These are phyloP conservation scores for Fusarium sp. DNA, from an alignment of 2,329 filamentous ascomycete species.

Conservation along the genomic window DNA sequence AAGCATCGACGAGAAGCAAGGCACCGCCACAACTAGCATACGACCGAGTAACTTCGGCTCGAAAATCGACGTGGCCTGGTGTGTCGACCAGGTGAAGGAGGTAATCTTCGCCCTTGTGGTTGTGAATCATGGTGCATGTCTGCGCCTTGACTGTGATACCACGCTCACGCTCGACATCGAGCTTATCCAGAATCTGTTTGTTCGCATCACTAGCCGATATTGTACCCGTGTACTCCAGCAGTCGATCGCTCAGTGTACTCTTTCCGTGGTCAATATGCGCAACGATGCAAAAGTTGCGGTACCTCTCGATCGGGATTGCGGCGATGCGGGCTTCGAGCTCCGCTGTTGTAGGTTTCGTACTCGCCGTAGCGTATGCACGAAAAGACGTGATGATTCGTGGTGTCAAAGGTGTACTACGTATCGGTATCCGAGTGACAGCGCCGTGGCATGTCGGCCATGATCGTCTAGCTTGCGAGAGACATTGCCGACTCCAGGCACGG, in stretches of 20 bases:
- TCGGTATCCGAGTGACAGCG: slow-evolving; percentile 15
- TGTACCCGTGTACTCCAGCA: slow-evolving; percentile 94
- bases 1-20: slow-evolving; percentile 92
- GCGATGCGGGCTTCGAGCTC: slow-evolving; percentile 70
- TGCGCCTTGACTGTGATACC: slow-evolving; percentile 99
- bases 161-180: slow-evolving; percentile 95
- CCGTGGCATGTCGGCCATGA: slow-evolving; percentile 34
- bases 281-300: slow-evolving; percentile 98
- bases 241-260: slow-evolving; percentile 91
- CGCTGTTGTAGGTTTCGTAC: slow-evolving; percentile 52
- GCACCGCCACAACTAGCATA: slow-evolving; percentile 98
- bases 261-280: slow-evolving; percentile 99
- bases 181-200: slow-evolving; percentile 96
- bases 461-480: slow-evolving; percentile 46
- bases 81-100: slow-evolving; percentile 96
- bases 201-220: slow-evolving; percentile 86
- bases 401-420: neutral
- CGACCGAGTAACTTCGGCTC: slow-evolving; percentile 93
- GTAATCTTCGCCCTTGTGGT: slow-evolving; percentile 87
- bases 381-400: slow-evolving; percentile 2
- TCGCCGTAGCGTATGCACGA: slow-evolving; percentile 27
- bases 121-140: slow-evolving; percentile 98
- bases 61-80: slow-evolving; percentile 97
- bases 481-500: slow-evolving; percentile 58
- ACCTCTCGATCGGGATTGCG: slow-evolving; percentile 83